Evolutionary conservation across 148 eudicot species (phyloP), one percentile per base, ranked within the genome.

Genomic region (Chenopodium album): DNA sequence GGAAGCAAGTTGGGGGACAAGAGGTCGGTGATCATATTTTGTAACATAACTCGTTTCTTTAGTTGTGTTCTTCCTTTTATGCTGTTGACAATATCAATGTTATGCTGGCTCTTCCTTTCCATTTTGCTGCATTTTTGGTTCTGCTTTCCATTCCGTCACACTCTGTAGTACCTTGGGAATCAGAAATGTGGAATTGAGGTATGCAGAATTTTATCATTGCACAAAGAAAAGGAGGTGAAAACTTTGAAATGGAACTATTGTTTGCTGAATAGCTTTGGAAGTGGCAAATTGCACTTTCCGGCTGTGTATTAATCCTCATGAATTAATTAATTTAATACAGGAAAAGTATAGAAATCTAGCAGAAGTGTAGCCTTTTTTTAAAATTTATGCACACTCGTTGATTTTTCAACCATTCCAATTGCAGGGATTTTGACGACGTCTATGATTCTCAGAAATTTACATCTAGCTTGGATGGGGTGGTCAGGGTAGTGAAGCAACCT

Each of bases 1-100:
- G 99, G 99, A 89, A 90, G 88, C 89, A 82, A 83, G 76, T 92
- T 94, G 41, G 98, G 98, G 65, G 98, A 96, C 78, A 89, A 87
- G 83, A 92, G 91, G 98, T 96, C 65, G 82, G 88, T 88, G 14
- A 50, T 80, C 59, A 47, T 50, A 71, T 75, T 8, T 73, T 14
- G 65, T 44, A 72, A 52, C 46, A 78, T 63, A 4, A 56, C 22
- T 28, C 22, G 9, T 74, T 56, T 46, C 4, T 67, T 6, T 5
- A 6, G 44, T 41, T 41, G 0, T 41, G 19, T 26, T 48, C 50
- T 73, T 37, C 22, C 8, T 17, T 62, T 6, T 4, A 22, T 62
- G 66, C n/a, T 22, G 26, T 62, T n/a, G 26, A 62, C 66, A 7
- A 1, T 26, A 20, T 22, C 7, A 56, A 56, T 28, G 10, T 67